Conservation (phyloP, 164 flowering plant genomes). For the Berberis vulgaris region DNA sequence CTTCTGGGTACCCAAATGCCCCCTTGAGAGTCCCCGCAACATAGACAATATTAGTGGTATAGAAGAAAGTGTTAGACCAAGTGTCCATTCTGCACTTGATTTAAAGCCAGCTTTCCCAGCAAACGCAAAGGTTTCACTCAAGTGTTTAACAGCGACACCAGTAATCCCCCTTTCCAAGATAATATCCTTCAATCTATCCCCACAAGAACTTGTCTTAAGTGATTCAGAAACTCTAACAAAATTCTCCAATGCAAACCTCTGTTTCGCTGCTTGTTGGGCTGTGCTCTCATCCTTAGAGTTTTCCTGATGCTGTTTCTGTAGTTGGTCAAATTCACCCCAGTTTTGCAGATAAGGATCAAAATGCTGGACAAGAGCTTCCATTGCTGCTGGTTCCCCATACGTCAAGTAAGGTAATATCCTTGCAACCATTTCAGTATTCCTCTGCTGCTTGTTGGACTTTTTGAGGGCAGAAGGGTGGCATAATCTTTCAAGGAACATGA, state of each 20-base stretch:
- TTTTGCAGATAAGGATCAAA: constrained; percentile 77
- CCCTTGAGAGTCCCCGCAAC: constrained; percentile 93
- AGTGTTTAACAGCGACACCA: constrained; percentile 58
- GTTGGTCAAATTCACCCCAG: constrained; percentile 73
- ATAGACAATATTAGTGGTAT: constrained; percentile 89
- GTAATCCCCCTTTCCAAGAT: constrained; percentile 83
- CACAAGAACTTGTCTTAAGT: constrained; percentile 92
- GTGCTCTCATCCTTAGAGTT: constrained; percentile 68
- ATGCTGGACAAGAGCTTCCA: constrained; percentile 94
- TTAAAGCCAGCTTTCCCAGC: constrained; percentile 69
- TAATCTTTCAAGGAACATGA: constrained; percentile 88
- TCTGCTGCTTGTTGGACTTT: constrained; percentile 92
- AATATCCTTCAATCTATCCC: constrained; percentile 90
- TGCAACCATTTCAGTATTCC: constrained; percentile 99
- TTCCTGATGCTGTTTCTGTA: constrained; percentile 63
- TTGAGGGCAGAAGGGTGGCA: constrained; percentile 73
- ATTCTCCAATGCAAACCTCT: constrained; percentile 79
- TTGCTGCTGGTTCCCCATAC: constrained; percentile 94
- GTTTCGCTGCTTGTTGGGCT: constrained; percentile 62
- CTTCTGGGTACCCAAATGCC: constrained; percentile 77
- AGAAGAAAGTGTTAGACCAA: constrained; percentile 72
- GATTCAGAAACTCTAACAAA: constrained; percentile 98
- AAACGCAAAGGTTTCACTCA: constrained; percentile 69
- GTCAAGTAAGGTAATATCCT: constrained; percentile 96
- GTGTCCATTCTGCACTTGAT: constrained; percentile 67